Base-by-base conservation (phyloP, 2,329 filamentous ascomycete species). In the Alternaria brassicicola region DNA sequence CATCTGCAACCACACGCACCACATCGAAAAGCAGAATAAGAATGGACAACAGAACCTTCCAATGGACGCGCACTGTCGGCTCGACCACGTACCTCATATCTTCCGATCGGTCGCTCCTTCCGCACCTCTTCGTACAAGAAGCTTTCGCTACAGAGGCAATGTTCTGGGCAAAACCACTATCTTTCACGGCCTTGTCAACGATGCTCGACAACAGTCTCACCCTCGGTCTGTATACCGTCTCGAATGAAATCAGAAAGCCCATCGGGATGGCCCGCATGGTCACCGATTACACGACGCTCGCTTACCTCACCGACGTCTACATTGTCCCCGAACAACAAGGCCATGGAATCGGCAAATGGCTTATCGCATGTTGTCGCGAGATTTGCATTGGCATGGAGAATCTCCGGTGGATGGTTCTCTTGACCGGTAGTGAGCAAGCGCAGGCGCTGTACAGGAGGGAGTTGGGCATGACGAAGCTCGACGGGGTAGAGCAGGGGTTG, bases 301-400 rank as follows among this genome's bases (percentile, higher is more conserved):
- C 84, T 31, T 92, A 90, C 66, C 76, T 89, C 36, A 89, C 88
- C 25, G 89, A 91, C 68, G 86, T 91, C 19, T 91, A 89, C 72
- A 79, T 91, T 21, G 72, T 86, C 3, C 79, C 84, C 0, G 80
- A 83, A 36, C 85, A 86, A 66, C 87, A 89, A 69, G 82, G 84
- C 4, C 78, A 81, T 9, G 88, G 89, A 0, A 79, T 92, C 1
- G 89, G 86, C 3, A 83, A 79, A 41, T 91, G 88, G 87, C 76
- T 91, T 70, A 83, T 90, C 72, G 74, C 79, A 5, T 87, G 84
- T 64, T 76, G 89, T 57, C 82, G 85, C 62, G 86, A 89, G 65
- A 74, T 84, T 3, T 70, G 86, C 35, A 66, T 86, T 35, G 79
- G 79, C 28, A 86, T 89, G 83, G 83, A 86, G 1, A 76, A 84